These are phyloP conservation scores for Boletus insuetus DNA, from an alignment of 768 basidiomycete species.

Conservation along the genomic window DNA sequence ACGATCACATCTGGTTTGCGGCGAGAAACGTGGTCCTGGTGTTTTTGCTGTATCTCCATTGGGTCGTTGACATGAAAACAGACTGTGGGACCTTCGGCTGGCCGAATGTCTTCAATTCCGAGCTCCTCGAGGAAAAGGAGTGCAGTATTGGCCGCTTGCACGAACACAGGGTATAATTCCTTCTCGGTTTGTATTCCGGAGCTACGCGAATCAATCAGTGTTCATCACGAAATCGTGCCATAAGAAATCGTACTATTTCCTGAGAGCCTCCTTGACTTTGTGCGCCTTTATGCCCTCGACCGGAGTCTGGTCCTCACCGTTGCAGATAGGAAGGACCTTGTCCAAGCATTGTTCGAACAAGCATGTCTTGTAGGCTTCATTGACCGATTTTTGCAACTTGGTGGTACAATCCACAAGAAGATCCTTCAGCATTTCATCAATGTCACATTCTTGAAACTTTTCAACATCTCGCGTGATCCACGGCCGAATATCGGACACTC, in stretches of 20 bases:
- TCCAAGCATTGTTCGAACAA: not conserved
- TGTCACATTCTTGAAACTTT: not conserved
- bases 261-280: not conserved
- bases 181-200: not conserved
- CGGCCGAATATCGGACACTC: too few relatives aligned
- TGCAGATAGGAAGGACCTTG: not conserved
- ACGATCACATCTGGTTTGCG: not conserved
- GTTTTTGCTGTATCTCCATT: not conserved
- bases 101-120: not conserved
- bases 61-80: not conserved
- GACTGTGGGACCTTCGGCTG: not conserved
- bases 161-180: too few relatives aligned
- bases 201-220: not conserved
- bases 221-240: not conserved
- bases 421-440: not conserved
- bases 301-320: not conserved
- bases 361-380: not conserved
- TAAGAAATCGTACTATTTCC: not conserved
- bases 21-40: not conserved
- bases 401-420: not conserved
- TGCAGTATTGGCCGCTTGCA: too few relatives aligned
- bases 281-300: not conserved
- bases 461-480: too few relatives aligned
- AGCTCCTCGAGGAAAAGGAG: not conserved
- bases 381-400: not conserved